Evolutionary conservation across 306 rosid species (phyloP), one percentile per base, ranked within the genome.

Genomic region (Morella rubra): DNA sequence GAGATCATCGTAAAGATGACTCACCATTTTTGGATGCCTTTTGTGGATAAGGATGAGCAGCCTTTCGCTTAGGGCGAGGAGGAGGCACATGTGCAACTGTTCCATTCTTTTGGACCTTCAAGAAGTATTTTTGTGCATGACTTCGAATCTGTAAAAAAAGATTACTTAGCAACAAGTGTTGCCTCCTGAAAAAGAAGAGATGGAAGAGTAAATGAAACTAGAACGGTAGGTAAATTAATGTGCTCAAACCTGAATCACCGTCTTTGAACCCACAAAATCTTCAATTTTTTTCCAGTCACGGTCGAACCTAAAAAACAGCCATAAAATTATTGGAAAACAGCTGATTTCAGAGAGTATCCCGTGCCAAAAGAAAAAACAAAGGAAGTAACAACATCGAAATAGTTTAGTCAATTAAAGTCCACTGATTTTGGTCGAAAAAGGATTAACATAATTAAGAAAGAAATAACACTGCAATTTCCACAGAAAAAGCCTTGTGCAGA

Each of bases 231-330:
- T 71, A 70, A 27, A 10, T 68, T 18, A 78, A 66, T 66, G 53
- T 71, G 64, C 69, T 68, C 81, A 73, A 78, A 93, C 98, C 98
- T 93, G 98, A 91, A 93, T 93, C 61, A 93, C 98, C 5, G 97
- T 88, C 76, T 93, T 93, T 40, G 97, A 91, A 83, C 96, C 98
- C 46, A 93, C 97, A 79, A 91, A 93, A 77, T 93, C 98, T 91
- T 93, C 97, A 82, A 93, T 93, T 71, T 93, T 93, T 85, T 93
- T 93, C 98, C 98, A 93, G 86, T 93, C 98, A 37, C 98, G 91
- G 77, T 93, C 98, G 82, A 93, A 93, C 75, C 98, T 91, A 80
- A 76, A 82, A 55, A 56, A 72, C 4, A 54, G 24, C 24, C 45
- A 76, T n/a, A 42, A 44, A 16, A 75, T 7, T 45, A 12, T 60